Base-by-base conservation (phyloP, 495 filamentous ascomycete species). In the Clavariopsis aquatica region DNA sequence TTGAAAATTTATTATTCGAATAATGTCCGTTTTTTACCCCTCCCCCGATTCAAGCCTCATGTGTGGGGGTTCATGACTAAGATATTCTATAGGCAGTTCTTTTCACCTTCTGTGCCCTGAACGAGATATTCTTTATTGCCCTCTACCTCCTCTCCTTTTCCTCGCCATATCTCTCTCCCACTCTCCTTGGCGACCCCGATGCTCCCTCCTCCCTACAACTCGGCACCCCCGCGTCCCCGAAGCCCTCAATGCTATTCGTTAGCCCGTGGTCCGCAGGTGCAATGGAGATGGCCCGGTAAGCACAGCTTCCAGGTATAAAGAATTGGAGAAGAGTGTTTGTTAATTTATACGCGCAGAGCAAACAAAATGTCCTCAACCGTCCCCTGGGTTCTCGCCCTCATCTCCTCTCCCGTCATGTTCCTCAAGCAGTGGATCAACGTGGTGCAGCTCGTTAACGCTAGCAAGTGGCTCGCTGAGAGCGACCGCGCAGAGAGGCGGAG, bases 111-210 rank as follows among this genome's bases (percentile, higher is more conserved):
- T 99, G 95, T 77, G 82, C 85, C 49, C 78, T 94, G 34, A 98
- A 98, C 76, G 95, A 99, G 77, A 75, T 90, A 61, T 98, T 96
- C 82, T 99, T 98, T 81, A 92, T 99, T 74, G 92, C 92, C 47
- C 84, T 98, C 66, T 99, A 99, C 80, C 89, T 99, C 46, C 86
- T 99, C 47, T 96, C 92, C 69, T 99, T 99, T 83, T 92, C 88
- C 49, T 93, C 89, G 38, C 93, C 93, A 0, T 81, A 83, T 27
- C 84, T 97, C 59, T 92, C 91, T 1, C 91, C 93, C 0, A 89
- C 88, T 27, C 89, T 97, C 19, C 85, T 96, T 26, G 75, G 76
- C 26, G 57, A 75, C 72, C 57, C 41, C 31, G 46, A 51, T 0
- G 76, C 53, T 27, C 82, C 78, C 1, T 80, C 80, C 20, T 83